phyloP scores from a whole-genome alignment of 208 protist genomes.

The Acanthamoeba castellanii region DNA sequence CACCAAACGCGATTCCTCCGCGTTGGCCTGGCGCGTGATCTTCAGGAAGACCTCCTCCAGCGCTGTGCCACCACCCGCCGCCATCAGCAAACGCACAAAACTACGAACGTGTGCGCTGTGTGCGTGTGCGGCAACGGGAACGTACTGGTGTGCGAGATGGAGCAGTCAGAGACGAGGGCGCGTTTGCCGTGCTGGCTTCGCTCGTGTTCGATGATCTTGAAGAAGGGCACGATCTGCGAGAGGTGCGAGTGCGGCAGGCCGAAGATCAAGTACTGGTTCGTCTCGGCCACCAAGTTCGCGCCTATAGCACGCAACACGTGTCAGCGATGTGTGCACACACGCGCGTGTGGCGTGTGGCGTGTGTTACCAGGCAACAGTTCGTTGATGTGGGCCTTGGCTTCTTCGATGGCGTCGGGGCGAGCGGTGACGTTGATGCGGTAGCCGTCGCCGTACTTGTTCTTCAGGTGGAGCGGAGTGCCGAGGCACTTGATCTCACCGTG shows the following conservation, averaged over 20 bases:
- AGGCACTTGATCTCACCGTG: conserved; percentile 76
- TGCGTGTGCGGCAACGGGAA: neutral
- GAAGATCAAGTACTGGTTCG: conserved; percentile 50
- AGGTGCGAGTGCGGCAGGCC: conserved; percentile 36
- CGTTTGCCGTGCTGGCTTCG: neutral
- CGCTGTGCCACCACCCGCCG: neutral
- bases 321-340: neutral
- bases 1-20: neutral
- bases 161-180: conserved; percentile 5
- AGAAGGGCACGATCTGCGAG: conserved; percentile 64
- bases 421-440: conserved; percentile 79
- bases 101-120: neutral
- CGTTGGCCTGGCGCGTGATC: conserved; percentile 43
- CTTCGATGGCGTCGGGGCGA: conserved; percentile 27
- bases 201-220: conserved; percentile 31
- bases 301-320: neutral
- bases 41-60: conserved; percentile 63
- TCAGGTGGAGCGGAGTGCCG: conserved; percentile 85
- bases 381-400: neutral
- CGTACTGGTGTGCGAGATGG: conserved; percentile 68
- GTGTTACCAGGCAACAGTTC: conserved; percentile 43
- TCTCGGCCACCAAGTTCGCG: conserved; percentile 42
- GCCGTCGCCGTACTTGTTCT: conserved; percentile 82
- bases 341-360: neutral
- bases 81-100: no score